Evolutionary conservation across 139 green algal species (phyloP).

Genomic region (Zygnema cylindricum): DNA sequence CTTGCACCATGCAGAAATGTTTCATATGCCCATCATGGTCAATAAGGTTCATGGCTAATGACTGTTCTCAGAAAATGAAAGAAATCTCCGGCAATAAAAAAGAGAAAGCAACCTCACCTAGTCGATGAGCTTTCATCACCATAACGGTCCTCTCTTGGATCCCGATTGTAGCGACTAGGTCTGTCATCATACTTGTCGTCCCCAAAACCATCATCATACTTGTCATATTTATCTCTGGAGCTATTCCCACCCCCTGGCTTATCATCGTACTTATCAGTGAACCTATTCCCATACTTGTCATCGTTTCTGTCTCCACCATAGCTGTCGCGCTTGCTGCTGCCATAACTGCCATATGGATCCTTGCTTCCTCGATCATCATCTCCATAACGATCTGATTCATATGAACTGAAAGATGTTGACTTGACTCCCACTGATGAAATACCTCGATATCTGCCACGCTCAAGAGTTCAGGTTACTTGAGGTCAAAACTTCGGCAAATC

Average conservation of each 20-base stretch:
- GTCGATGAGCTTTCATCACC: background rate
- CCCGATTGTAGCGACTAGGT: background rate
- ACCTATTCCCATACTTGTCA: slow-evolving; percentile 38
- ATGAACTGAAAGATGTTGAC: slow-evolving; percentile 10
- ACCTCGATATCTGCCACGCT: slow-evolving; percentile 37
- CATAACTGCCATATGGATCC: slow-evolving; percentile 1
- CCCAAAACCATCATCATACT: background rate
- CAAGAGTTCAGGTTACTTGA: too few relatives aligned
- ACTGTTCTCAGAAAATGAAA: too few relatives aligned
- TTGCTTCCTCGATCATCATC: slow-evolving; percentile 12
- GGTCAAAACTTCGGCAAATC: too few relatives aligned
- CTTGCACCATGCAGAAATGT: too few relatives aligned
- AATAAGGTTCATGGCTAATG: too few relatives aligned
- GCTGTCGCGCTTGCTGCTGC: background rate
- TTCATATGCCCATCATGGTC: too few relatives aligned
- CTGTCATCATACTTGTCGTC: background rate
- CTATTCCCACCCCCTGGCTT: background rate
- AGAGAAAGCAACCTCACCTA: background rate
- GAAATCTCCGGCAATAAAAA: too few relatives aligned
- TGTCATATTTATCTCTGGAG: background rate
- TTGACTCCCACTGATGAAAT: slow-evolving; percentile 23
- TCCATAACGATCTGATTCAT: slow-evolving; percentile 32
- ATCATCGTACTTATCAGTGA: slow-evolving; percentile 1
- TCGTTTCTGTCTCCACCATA: slow-evolving; percentile 15
- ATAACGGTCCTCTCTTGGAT: background rate